Evolutionary conservation across 1,139 yeast genomes (phyloP), one percentile per base, ranked within the genome.

Genomic region (Pneumocystis wakefieldiae): DNA sequence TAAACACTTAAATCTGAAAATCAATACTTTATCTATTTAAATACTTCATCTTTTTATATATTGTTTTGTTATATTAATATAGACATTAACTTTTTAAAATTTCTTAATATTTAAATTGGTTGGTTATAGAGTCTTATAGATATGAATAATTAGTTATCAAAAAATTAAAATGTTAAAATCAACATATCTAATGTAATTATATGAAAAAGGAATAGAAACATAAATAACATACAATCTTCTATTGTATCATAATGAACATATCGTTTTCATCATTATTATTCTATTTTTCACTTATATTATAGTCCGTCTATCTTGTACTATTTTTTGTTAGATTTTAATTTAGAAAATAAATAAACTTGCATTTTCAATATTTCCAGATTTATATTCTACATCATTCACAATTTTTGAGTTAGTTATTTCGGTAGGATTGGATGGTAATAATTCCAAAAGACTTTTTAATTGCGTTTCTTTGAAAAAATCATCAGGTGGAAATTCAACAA

Each of bases 401-500:
- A 17, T 57, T 19, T 28, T 14, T 8, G 41, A 62, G n/a, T 28
- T 42, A 36, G 17, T 39, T 10, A n/a, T 28, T 15, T 32, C 41
- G 14, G 28, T 15, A 36, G 38, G 59, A 57, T 29, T 58, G 58
- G 62, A 59, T 28, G 63, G 62, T 57, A 64, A 39, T 57, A 64
- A 59, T n/a, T 57, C 10, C 8, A 58, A 42, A 19, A 65, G 60
- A 29, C 24, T 15, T 17, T 48, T 28, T 55, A 66, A 58, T 36
- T 66, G 61, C 36, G 29, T 41, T 19, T 66, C 68, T 3, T 59
- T 28, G 39, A 64, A 36, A 95, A 95, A 87, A 69, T 83, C 81
- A 72, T 88, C 94, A 55, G 80, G 79, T 1, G 97, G 98, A 73
- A 92, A 92, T 68, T 84, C 88, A 63, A 92, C 83, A 32, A 83